Evolutionary conservation across 768 basidiomycete species (phyloP).

Genomic region (Daedaleopsis nitida): DNA sequence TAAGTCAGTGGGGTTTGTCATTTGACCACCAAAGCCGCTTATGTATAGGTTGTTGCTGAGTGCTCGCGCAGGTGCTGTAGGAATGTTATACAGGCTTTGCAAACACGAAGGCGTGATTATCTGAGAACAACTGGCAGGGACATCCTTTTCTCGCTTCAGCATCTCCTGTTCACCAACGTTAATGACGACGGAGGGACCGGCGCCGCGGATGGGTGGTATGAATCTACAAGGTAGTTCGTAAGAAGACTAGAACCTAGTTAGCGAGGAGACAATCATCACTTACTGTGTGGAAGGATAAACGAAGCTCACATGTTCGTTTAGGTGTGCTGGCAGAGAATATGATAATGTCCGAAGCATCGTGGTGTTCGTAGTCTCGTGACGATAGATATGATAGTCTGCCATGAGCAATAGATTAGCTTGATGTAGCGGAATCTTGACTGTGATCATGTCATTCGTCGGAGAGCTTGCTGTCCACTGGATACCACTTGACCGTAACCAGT

Average conservation of each 20-base stretch:
- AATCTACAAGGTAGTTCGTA: neutral
- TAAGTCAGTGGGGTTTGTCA: neutral
- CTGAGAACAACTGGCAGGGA: neutral
- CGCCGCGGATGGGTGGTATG: neutral
- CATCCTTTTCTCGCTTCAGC: neutral
- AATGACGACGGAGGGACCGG: too few species aligned
- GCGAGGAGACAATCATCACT: neutral
- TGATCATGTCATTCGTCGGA: constrained; percentile 33
- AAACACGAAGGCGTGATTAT: neutral
- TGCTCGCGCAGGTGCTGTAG: neutral
- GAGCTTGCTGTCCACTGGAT: constrained; percentile 19
- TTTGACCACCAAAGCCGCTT: neutral
- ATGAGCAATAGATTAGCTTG: constrained; percentile 34
- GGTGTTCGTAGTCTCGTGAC: constrained; percentile 28
- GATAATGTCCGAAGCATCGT: constrained; percentile 32
- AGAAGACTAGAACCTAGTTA: neutral
- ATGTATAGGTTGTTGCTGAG: neutral
- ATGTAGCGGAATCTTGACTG: constrained; percentile 27
- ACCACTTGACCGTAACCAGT: constrained; percentile 24
- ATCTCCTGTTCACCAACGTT: too few species aligned
- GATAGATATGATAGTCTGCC: constrained; percentile 34
- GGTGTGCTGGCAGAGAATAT: constrained; percentile 34
- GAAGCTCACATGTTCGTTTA: constrained; percentile 30
- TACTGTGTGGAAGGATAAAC: constrained; percentile 31
- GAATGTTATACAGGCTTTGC: neutral